Conservation (phyloP, 2,329 filamentous ascomycete genomes). For the Colletotrichum abscissum region DNA sequence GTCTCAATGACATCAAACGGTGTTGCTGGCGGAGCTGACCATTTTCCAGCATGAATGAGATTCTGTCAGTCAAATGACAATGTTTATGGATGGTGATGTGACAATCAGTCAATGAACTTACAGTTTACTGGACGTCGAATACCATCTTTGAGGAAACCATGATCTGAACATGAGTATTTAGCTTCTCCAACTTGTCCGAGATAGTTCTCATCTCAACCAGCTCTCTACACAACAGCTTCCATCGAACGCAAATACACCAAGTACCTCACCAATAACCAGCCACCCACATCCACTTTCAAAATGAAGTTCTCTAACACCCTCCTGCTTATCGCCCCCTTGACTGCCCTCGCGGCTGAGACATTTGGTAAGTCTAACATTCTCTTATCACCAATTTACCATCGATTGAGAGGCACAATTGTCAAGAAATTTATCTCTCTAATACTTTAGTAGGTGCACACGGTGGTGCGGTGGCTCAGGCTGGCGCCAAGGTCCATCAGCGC, state of each 20-base stretch:
- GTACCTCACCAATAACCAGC: neutral
- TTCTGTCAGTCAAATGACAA: neutral
- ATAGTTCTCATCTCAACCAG: neutral
- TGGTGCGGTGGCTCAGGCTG: neutral
- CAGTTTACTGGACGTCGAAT: neutral
- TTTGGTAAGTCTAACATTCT: neutral
- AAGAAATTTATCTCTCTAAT: neutral
- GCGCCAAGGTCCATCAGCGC: neutral
- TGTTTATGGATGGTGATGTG: neutral
- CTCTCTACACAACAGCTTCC: neutral
- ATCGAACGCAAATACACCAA: neutral
- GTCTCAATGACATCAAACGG: neutral
- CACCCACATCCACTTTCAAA: neutral
- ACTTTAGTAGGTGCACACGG: neutral
- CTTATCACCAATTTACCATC: neutral
- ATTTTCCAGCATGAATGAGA: neutral
- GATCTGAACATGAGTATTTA: neutral
- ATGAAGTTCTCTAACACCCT: neutral
- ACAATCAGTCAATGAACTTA: neutral
- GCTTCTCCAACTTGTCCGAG: neutral
- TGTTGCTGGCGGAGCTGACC: neutral
- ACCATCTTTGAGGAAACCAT: neutral
- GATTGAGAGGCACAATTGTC: neutral
- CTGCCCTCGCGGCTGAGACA: neutral
- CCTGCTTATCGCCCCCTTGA: neutral